phyloP scores from a whole-genome alignment of 2,329 filamentous ascomycete species.

The Hymenoscyphus albidus region DNA sequence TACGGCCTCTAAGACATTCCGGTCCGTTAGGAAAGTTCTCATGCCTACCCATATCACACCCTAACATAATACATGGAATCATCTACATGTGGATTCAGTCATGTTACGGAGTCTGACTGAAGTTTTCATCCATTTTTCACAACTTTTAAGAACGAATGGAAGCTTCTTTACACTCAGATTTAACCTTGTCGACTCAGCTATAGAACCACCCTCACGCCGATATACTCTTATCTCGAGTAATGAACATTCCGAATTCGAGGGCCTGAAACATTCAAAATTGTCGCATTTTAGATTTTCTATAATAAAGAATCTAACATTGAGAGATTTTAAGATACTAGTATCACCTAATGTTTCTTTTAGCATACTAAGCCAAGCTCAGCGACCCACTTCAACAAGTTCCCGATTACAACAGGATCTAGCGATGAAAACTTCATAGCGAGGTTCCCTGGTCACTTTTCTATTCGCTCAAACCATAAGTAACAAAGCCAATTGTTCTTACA shows the following conservation, averaged over 20 bases:
- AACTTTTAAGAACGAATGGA: not conserved
- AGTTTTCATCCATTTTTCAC: not conserved
- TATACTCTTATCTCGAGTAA: not conserved
- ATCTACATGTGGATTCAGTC: not conserved
- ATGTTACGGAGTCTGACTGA: not conserved
- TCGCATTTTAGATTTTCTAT: not conserved
- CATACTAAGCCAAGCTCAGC: not conserved
- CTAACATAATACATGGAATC: not conserved
- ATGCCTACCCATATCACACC: not conserved
- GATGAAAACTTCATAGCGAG: not conserved
- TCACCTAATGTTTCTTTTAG: not conserved
- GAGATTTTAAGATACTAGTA: not conserved
- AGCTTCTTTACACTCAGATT: not conserved
- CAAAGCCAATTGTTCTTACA: constrained; percentile 28
- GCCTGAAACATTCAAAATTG: not conserved
- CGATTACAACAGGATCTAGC: not conserved
- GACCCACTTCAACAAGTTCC: not conserved
- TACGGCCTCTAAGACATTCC: not conserved
- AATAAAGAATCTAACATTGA: not conserved
- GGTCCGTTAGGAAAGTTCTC: not conserved
- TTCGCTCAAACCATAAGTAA: not conserved
- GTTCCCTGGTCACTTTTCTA: not conserved
- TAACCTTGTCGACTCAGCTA: not conserved
- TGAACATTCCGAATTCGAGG: not conserved
- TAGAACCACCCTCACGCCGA: not conserved